Base-by-base conservation (phyloP, 768 basidiomycete species). In the Termitomyces sp. region DNA sequence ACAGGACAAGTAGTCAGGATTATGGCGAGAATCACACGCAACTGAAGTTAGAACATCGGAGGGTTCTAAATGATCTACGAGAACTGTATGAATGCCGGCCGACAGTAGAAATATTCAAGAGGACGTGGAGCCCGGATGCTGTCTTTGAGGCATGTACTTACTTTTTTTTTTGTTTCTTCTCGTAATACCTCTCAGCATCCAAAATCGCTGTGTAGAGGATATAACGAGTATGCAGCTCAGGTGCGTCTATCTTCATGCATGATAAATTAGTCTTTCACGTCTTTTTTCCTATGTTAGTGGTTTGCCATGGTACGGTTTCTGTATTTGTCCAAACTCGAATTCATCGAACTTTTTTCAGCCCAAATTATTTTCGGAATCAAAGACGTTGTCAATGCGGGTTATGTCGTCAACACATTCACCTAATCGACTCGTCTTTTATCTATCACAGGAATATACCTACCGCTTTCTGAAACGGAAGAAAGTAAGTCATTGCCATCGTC, bases 361-460 rank as follows among this genome's bases (percentile, higher is more conserved):
- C 2, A 85, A 82, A 61, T 55, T 84, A 4, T 79, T 81, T 60
- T 73, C 81, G 5, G 72, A 74, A 33, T 81, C 85, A 2, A 76
- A 77, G 57, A 80, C 75, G 7, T 60, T 84, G 13, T 76, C 78
- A 12, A 74, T 69, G 39, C 80, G 84, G 28, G 73, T 88, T 6
- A 79, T 88, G 72, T 79, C 83, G 0, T 85, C 86, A 0, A 85
- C 82, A 1, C 68, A 73, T 41, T 62, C 68, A 13, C 88, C 87
- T 4, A 86, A 86, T 65, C 82, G 81, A 26, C 68, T 88, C 9
- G 77, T 87, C 9, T 85, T 78, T 62, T 72, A 76, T 31, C 84
- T 88, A 65, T 78, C 70, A 12, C 86, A 85, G 61, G 79, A 80
- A 62, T 90, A 88, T 66, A 83, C 80, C 5, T 59, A 76, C n/a